A percentile compares a stretch with the other conserved stretches of the same genome.
These are phyloP conservation scores for Periconia sp. DNA, from an alignment of 2,329 filamentous ascomycete species.

Conservation along the genomic window DNA sequence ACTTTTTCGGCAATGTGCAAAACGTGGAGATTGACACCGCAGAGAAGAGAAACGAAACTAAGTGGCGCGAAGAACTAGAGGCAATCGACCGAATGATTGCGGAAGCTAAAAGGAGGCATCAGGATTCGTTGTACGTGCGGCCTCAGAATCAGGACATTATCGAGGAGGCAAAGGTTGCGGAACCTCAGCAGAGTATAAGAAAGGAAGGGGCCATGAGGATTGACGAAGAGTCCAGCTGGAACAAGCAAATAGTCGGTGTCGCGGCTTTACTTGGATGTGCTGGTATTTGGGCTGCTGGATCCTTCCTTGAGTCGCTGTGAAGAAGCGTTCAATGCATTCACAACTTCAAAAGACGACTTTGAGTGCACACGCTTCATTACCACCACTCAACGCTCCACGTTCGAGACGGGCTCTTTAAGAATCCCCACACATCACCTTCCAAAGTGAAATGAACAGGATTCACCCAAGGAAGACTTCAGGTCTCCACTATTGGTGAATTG, in stretches of 20 bases:
- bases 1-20: conserved; percentile 98
- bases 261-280: conserved; percentile 47
- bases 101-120: conserved; percentile 53
- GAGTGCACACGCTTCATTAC: neutral
- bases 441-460: too few species aligned
- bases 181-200: conserved; percentile 21
- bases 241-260: conserved; percentile 48
- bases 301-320: conserved; percentile 43
- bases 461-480: too few species aligned
- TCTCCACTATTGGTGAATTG: too few species aligned
- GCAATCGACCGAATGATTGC: conserved; percentile 70
- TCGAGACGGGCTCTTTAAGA: too few species aligned
- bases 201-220: conserved; percentile 44
- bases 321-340: neutral
- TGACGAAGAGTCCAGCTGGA: conserved; percentile 44
- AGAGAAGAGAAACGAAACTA: conserved; percentile 49
- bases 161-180: conserved; percentile 24
- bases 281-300: conserved; percentile 48
- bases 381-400: too few species aligned
- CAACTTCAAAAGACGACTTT: neutral
- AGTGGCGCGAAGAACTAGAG: conserved; percentile 72
- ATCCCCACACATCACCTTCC: too few species aligned
- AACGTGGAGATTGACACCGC: conserved; percentile 84
- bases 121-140: conserved; percentile 32
- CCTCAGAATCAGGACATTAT: conserved; percentile 29